Evolutionary conservation across 305 asterid genomes (phyloP).

Genomic region (Fraxinus sp.): DNA sequence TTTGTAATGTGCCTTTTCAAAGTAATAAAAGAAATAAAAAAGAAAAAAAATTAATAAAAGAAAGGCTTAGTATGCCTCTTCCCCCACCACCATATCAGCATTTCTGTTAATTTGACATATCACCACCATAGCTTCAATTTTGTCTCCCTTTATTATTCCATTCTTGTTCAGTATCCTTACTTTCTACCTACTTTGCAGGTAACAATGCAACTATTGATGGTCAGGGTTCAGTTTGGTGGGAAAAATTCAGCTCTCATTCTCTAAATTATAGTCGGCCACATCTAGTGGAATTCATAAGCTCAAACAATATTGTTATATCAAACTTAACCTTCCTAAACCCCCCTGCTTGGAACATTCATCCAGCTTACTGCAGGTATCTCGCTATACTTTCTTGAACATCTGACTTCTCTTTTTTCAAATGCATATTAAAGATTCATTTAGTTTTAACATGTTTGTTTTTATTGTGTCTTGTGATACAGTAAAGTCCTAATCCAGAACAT

Average conservation of each 20-base stretch:
- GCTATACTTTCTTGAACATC: constrained; percentile 6
- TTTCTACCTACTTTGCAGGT: constrained; percentile 46
- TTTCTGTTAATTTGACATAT: neutral
- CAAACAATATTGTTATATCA: constrained; percentile 68
- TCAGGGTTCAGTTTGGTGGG: constrained; percentile 98
- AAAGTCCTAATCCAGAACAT: constrained; percentile 87
- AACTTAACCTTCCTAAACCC: constrained; percentile 89
- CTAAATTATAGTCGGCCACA: constrained; percentile 90
- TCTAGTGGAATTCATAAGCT: constrained; percentile 67
- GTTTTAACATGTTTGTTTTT: neutral
- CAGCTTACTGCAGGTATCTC: constrained; percentile 84
- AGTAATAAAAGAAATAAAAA: neutral
- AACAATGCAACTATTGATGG: constrained; percentile 95
- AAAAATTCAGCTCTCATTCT: constrained; percentile 46
- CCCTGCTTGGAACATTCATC: constrained; percentile 86
- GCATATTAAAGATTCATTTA: neutral
- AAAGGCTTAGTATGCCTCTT: neutral
- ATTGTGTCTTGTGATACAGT: constrained; percentile 49
- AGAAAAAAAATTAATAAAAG: neutral
- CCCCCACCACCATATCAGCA: neutral
- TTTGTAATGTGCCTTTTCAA: neutral
- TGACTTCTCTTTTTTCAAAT: neutral
- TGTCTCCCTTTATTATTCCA: neutral
- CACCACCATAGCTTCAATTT: neutral
- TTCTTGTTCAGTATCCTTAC: neutral